phyloP scores from a whole-genome alignment of 176 grass and related monocot species.

The Ensete glaucum region DNA sequence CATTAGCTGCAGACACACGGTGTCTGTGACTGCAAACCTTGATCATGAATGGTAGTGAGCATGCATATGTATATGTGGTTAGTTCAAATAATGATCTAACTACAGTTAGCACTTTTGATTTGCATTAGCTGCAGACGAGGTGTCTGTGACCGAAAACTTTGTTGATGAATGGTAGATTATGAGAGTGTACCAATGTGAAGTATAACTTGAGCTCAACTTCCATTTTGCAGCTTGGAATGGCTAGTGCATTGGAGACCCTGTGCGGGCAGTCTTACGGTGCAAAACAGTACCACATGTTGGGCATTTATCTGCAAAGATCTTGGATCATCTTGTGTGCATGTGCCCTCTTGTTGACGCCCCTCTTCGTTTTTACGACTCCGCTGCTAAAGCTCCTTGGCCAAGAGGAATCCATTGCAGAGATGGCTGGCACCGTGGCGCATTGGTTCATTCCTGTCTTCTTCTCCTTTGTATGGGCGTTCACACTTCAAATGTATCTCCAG shows the following conservation, averaged over 20 bases:
- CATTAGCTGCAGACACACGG: no score
- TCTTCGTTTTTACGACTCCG: constrained; percentile 55
- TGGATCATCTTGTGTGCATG: constrained; percentile 49
- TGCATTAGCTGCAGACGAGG: no score
- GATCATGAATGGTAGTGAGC: no score
- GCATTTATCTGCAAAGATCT: constrained; percentile 63
- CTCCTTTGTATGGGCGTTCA: constrained; percentile 44
- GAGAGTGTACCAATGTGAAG: background rate
- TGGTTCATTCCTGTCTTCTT: constrained; percentile 72
- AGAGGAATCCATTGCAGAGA: constrained; percentile 29
- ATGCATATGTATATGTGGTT: no score
- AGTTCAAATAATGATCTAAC: no score
- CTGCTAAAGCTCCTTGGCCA: constrained; percentile 49
- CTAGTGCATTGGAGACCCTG: constrained; percentile 62
- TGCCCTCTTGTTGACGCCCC: constrained; percentile 20
- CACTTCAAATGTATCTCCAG: constrained; percentile 83
- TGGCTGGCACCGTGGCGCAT: constrained; percentile 40
- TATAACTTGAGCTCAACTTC: background rate
- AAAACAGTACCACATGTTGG: constrained; percentile 59
- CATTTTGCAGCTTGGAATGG: constrained; percentile 55
- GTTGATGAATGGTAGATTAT: background rate
- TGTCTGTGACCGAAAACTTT: no score
- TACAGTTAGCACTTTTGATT: no score
- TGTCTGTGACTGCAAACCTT: no score
- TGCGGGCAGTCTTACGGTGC: constrained; percentile 68